Percentiles rank a stretch among this genome's conserved stretches.
phyloP scores from a whole-genome alignment of 2,329 filamentous ascomycete species.

The Ilyonectria robusta region DNA sequence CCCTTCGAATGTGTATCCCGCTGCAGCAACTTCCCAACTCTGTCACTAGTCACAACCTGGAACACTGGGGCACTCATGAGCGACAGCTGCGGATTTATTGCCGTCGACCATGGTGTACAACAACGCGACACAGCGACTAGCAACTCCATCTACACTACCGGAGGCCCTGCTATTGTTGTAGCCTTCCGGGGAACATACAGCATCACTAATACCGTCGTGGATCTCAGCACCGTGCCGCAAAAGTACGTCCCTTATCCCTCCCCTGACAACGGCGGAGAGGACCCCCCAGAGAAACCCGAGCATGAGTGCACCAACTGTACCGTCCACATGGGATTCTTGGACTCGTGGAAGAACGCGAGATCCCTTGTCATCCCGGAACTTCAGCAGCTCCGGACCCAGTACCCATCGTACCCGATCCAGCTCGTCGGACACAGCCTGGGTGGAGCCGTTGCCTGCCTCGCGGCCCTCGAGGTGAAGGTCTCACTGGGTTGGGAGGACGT shows the following conservation, averaged over 20 bases:
- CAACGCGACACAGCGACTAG: slow-evolving; percentile 34
- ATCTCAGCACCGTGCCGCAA: slow-evolving; percentile 91
- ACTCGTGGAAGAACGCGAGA: slow-evolving; percentile 85
- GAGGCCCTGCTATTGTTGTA: slow-evolving; percentile 75
- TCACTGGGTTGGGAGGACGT: slow-evolving; percentile 81
- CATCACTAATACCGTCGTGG: slow-evolving; percentile 89
- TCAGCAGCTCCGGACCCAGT: slow-evolving; percentile 67
- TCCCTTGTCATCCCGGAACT: slow-evolving; percentile 78
- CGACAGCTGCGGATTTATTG: slow-evolving; percentile 95
- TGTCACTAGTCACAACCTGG: slow-evolving; percentile 88
- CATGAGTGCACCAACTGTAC: slow-evolving; percentile 86
- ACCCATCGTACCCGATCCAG: slow-evolving; percentile 81
- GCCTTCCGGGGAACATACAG: slow-evolving; percentile 97
- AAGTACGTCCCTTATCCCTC: slow-evolving; percentile 90
- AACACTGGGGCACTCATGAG: slow-evolving; percentile 89
- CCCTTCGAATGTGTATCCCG: slow-evolving; percentile 90
- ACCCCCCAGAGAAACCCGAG: slow-evolving; percentile 53
- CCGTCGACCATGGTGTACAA: slow-evolving; percentile 76
- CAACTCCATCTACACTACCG: slow-evolving; percentile 16
- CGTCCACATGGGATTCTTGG: slow-evolving; percentile 91
- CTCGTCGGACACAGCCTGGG: slow-evolving; percentile 94
- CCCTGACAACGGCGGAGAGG: slow-evolving; percentile 58
- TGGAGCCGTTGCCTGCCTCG: slow-evolving; percentile 90
- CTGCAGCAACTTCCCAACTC: slow-evolving; percentile 84
- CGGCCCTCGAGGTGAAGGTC: slow-evolving; percentile 82